Evolutionary conservation across 208 protist species (phyloP), one percentile per base, ranked within the genome.

Genomic region (Acanthamoeba rhysodes): DNA sequence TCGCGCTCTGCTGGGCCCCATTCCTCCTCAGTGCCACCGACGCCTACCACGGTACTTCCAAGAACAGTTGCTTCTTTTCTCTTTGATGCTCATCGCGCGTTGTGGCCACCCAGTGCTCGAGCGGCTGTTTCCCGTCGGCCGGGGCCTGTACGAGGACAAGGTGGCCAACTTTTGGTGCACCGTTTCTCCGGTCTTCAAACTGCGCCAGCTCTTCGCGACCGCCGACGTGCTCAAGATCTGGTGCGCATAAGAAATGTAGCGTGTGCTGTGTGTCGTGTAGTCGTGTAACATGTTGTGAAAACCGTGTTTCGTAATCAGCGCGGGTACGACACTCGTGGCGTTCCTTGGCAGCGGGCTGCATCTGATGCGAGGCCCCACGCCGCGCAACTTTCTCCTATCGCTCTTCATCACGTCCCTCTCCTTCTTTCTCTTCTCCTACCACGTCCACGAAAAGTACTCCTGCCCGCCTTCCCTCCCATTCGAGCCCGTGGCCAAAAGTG

Each of bases 101-200:
- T 22, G 32, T 41, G 24, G 32, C 24, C 50, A 10, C 14, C 57
- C 98, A 29, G 97, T 99, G 27, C 48, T 99, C 0, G 45, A 95
- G 22, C 95, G 98, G 45, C 48, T 99, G 57, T 99, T 99, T 68
- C 98, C 98, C n/a, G 41, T 99, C 27, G 92, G 32, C 0, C 95
- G 98, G 78, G 98, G 98, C 5, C 70, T 99, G 16, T 99, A 96
- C 96, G 98, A 99, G 72, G 98, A 99, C 95, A 99, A 99, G 94
- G 98, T 99, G 6, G 98, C 98, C 24, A 99, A 98, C 68, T 90
- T 99, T 64, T 99, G 98, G 98, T 99, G 98, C 90, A 72, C 95
- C 12, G 64, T 97, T 18, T 96, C 70, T 32, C 66, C 93, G 0
- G 16, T 98, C 59, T 10, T 98, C 16, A 98, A 98, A 84, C 34